phyloP scores from a whole-genome alignment of 2,329 filamentous ascomycete species.

The Hirsutella minnesotensis region DNA sequence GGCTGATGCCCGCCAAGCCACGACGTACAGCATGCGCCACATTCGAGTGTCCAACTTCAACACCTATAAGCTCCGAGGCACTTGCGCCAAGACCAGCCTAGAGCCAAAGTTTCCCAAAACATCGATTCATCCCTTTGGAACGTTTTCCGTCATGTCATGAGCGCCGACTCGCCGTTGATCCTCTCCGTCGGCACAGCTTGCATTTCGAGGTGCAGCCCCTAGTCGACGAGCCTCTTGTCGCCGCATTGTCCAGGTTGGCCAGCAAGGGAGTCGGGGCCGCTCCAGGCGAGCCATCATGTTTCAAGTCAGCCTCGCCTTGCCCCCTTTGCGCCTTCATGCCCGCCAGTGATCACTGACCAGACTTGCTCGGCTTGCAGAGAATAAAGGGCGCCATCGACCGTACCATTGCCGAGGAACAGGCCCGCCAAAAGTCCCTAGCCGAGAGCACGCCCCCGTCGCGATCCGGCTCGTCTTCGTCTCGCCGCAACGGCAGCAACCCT shows the following conservation, averaged over 20 bases:
- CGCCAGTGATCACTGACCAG: too few species aligned
- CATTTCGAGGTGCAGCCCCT: background rate
- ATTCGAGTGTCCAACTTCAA: background rate
- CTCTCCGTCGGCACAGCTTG: background rate
- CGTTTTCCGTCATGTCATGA: background rate
- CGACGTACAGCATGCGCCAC: background rate
- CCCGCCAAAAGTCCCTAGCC: slow-evolving; percentile 51
- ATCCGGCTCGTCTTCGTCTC: slow-evolving; percentile 14
- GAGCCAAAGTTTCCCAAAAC: background rate
- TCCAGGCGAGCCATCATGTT: slow-evolving; percentile 6
- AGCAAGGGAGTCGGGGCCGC: background rate
- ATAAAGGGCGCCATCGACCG: slow-evolving; percentile 77
- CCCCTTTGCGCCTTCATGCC: slow-evolving; percentile 5
- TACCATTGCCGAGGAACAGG: slow-evolving; percentile 84
- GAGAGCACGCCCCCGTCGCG: slow-evolving; percentile 28
- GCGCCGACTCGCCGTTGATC: background rate
- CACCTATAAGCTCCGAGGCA: too few species aligned
- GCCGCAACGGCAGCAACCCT: slow-evolving; percentile 17
- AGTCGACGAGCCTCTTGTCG: background rate
- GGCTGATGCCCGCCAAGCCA: slow-evolving; percentile 1
- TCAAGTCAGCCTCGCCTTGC: slow-evolving; percentile 5
- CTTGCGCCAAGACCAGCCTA: too few species aligned
- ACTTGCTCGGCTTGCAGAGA: too few species aligned
- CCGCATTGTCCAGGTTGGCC: background rate
- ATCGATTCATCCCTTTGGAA: background rate